Conservation (phyloP, 2,329 filamentous ascomycete species). For the Neofusicoccum sp. region DNA sequence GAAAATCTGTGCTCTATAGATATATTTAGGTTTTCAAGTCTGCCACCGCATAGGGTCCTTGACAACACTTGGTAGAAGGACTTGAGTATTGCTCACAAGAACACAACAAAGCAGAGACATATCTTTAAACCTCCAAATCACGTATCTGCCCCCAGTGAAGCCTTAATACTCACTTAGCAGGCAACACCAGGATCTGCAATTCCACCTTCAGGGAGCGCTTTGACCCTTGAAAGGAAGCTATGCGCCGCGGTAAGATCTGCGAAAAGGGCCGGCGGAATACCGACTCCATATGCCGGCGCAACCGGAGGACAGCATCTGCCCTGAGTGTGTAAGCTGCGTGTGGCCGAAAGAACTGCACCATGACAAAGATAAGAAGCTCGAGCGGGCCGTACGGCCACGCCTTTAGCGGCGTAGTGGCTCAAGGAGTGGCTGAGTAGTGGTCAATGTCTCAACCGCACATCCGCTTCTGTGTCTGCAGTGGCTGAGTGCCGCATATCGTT, state of each 20-base stretch:
- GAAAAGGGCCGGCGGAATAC: not conserved
- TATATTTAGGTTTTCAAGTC: too few relatives aligned
- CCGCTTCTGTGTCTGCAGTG: conserved; percentile 1
- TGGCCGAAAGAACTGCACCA: not conserved
- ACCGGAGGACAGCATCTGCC: not conserved
- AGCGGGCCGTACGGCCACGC: not conserved
- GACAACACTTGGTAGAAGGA: too few relatives aligned
- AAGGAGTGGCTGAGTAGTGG: conserved; percentile 1
- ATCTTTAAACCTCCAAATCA: too few relatives aligned
- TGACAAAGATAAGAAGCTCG: not conserved
- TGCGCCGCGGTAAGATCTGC: not conserved
- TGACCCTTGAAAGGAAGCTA: not conserved
- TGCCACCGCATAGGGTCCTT: too few relatives aligned
- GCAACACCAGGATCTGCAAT: not conserved
- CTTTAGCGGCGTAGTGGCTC: not conserved
- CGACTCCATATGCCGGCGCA: not conserved
- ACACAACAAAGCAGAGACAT: too few relatives aligned
- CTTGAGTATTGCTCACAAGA: too few relatives aligned
- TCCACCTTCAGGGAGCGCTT: not conserved
- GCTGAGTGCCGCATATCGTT: not conserved
- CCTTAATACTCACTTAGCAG: not conserved
- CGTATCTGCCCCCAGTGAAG: not conserved
- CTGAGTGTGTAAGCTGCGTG: not conserved
- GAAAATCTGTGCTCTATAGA: too few relatives aligned
- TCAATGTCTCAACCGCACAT: not conserved